Conservation (phyloP, 2,329 filamentous ascomycete genomes). For the Chalaropsis ovoidea region DNA sequence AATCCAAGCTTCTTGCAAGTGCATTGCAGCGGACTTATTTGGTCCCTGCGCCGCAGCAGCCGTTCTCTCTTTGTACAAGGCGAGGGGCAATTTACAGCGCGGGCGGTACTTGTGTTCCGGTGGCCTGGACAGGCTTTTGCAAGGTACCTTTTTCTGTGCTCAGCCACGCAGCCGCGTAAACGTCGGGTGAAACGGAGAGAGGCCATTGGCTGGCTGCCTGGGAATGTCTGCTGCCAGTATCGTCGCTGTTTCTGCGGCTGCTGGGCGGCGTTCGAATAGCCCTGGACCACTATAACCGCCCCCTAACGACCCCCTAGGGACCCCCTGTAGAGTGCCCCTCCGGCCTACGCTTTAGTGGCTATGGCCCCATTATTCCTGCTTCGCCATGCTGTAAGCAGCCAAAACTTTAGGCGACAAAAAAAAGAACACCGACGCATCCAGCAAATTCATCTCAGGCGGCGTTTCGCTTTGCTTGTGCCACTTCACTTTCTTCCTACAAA, state of each 20-base stretch:
- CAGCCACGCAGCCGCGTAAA: conserved; percentile 5
- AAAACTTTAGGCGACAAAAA: background rate
- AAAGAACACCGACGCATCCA: background rate
- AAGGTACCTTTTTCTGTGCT: background rate
- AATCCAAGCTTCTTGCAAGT: conserved; percentile 10
- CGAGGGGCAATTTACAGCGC: background rate
- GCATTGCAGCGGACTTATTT: background rate
- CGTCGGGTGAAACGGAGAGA: background rate
- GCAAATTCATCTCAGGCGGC: conserved; percentile 1
- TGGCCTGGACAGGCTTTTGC: no score
- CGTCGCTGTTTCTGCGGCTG: background rate
- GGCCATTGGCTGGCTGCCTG: background rate
- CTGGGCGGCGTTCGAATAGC: no score
- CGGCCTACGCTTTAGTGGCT: background rate
- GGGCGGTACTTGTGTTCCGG: background rate
- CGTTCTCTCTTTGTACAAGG: background rate
- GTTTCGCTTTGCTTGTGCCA: background rate
- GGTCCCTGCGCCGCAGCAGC: conserved; percentile 8
- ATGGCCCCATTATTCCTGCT: background rate
- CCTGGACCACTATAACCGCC: background rate
- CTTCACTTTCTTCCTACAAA: background rate
- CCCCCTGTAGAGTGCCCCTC: no score
- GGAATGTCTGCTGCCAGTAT: background rate
- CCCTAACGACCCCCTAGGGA: background rate
- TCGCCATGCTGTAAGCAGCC: background rate